Evolutionary conservation across 2,329 filamentous ascomycete genomes (phyloP), one percentile per base, ranked within the genome.

Genomic region (Metarhizium humberi): DNA sequence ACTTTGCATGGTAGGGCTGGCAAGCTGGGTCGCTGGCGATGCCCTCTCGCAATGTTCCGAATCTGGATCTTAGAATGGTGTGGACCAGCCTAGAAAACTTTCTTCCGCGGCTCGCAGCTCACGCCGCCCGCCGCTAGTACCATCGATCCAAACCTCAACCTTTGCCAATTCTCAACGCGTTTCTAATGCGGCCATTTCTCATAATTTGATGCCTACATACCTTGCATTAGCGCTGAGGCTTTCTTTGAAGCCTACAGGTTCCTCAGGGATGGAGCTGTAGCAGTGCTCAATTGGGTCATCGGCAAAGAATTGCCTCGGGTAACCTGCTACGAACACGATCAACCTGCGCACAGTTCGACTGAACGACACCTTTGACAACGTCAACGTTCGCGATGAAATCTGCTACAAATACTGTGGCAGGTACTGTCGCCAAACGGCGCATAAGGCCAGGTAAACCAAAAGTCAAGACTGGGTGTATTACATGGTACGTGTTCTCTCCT

Each of bases 391-490:
- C 18, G 4, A 46, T 25, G 20, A 6, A 6, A n/a, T 25, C 43
- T n/a, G 25, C 45, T 48, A 29, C 34, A 14, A 34, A 16, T 32
- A 38, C 49, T 38, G 43, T 46, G 36, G 51, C 52, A 43, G 51
- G 50, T 6, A 40, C 18, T 11, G 11, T 51, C 11, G 7, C 48
- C 25, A 51, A 54, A 57, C 58, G 56, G 50, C 62, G 68, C 8
- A 71, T 65, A 30, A 62, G 69, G 52, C 68, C 67, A 16, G 71
- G 67, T 57, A 71, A 68, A 58, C 69, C 70, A 18, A 73, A 72
- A 58, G 71, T 71, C 32, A 63, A 67, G 13, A 73, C 71, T 3
- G 71, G 71, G 14, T 73, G 71, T 59, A 68, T 72, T 18, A 73
- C 71, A 46, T 73, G 70, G 71, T 73, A 57, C 61, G 70, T 40